Conservation (phyloP, 2,329 filamentous ascomycete genomes). For the Penicillium sp. region DNA sequence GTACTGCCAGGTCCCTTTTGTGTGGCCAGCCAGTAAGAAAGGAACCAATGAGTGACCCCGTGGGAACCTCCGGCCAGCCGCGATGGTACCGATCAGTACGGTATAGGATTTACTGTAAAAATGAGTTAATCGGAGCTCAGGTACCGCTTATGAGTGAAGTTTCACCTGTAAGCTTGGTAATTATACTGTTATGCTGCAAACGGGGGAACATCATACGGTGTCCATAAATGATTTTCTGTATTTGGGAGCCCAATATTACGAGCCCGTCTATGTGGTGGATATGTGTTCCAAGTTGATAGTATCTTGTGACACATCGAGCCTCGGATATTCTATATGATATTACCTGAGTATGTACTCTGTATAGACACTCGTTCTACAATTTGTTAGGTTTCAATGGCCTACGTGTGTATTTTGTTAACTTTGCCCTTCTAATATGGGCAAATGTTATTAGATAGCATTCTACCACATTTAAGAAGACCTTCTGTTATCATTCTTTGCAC, state of each 20-base stretch:
- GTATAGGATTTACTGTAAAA: conserved; percentile 9
- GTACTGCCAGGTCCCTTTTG: conserved; percentile 12
- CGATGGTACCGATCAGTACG: conserved; percentile 9
- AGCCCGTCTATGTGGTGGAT: not conserved
- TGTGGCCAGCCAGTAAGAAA: conserved; percentile 5
- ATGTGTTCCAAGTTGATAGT: not conserved
- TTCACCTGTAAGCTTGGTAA: conserved; percentile 9
- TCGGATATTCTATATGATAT: not conserved
- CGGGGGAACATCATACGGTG: conserved; percentile 3
- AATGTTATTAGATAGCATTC: not conserved
- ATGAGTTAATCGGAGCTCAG: conserved; percentile 9
- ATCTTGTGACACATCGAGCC: conserved; percentile 2
- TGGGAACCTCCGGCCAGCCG: not conserved
- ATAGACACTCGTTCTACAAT: not conserved
- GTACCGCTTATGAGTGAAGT: conserved; percentile 1
- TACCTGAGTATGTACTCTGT: not conserved
- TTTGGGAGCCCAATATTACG: conserved; percentile 1
- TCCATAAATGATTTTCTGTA: not conserved
- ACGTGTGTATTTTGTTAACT: not conserved
- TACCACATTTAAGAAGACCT: not conserved
- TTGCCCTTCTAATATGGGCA: not conserved
- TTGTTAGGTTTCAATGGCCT: not conserved
- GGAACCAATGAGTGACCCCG: conserved; percentile 14
- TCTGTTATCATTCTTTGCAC: not conserved
- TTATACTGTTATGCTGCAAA: conserved; percentile 7